Percentiles rank a stretch among this genome's conserved stretches.
These are phyloP conservation scores for Fistulinella prunicolor DNA, from an alignment of 768 basidiomycete genomes.

Conservation along the genomic window DNA sequence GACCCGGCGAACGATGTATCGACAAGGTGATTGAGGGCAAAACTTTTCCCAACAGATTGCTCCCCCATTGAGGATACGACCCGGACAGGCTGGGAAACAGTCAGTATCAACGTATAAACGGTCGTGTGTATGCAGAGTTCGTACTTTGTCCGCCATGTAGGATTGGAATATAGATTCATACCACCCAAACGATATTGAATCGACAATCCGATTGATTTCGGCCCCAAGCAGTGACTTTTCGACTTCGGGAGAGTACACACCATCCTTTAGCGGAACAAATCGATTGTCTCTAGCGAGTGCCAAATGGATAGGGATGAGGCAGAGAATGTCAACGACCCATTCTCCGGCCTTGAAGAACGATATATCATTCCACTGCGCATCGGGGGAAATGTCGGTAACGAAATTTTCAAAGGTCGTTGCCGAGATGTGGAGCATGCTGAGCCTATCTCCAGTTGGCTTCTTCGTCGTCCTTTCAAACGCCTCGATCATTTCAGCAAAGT, in stretches of 20 bases:
- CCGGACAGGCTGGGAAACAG: constrained; percentile 46
- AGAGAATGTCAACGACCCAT: constrained; percentile 60
- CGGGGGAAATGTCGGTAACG: not conserved
- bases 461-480: constrained; percentile 47
- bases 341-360: constrained; percentile 50
- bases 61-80: constrained; percentile 70
- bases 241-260: constrained; percentile 45
- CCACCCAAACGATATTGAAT: constrained; percentile 60
- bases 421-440: constrained; percentile 37
- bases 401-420: constrained; percentile 30
- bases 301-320: constrained; percentile 63
- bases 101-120: not conserved
- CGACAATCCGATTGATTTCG: constrained; percentile 52
- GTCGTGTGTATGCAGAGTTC: not conserved
- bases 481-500: constrained; percentile 45
- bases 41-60: constrained; percentile 64
- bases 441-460: constrained; percentile 48
- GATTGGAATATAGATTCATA: constrained; percentile 63
- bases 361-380: constrained; percentile 18
- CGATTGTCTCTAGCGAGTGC: constrained; percentile 59
- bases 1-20: constrained; percentile 66
- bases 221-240: constrained; percentile 58
- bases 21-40: constrained; percentile 54
- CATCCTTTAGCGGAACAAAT: constrained; percentile 60
- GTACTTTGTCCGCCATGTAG: constrained; percentile 56